Base-by-base conservation (phyloP, 2,329 filamentous ascomycete species). In the Xenoacremonium recifei region DNA sequence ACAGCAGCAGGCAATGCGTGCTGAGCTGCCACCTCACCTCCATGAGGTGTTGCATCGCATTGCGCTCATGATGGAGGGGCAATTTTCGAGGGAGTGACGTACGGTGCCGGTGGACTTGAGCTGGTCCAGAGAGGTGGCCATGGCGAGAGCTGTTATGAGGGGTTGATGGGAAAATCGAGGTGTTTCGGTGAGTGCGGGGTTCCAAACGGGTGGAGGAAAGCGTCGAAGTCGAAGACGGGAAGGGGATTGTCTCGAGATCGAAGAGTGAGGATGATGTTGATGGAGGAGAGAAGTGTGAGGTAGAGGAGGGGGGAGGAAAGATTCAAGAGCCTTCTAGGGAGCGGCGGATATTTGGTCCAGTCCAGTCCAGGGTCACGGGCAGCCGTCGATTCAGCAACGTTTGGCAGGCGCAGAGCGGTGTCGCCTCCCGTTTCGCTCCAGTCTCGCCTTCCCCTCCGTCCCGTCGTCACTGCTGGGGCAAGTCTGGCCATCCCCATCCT, bases 81-180 rank as follows among this genome's bases (percentile, higher is more conserved):
- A 49, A 43, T 53, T n/a, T n/a, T n/a, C n/a, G n/a, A 49, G 49
- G 56, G 59, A 50, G 52, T 53, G 47, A 87, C 89, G 73, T 80
- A 95, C 90, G 65, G 93, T 99, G 85, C 93, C 93, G 68, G 86
- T 72, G 77, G 89, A 84, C 82, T 99, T 99, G 70, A 99, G 83
- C 77, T 97, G 91, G 62, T 97, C 93, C 62, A 99, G 87, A 71
- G 91, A 89, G 72, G 76, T 85, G 71, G 89, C 73, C 91, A 96
- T 96, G 55, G 39, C 51, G 37, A 41, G 21, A 45, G 33, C 18
- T 45, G 42, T 47, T 21, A 35, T 39, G 40, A 33, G 34, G 48
- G 32, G 39, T 34, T 41, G 44, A 35, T 45, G 43, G 31, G 39
- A 42, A 35, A n/a, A n/a, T n/a, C n/a, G n/a, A n/a, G n/a, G n/a